These are phyloP conservation scores for Chamaecrista fasciculata DNA, from an alignment of 306 rosid species.

Conservation along the genomic window DNA sequence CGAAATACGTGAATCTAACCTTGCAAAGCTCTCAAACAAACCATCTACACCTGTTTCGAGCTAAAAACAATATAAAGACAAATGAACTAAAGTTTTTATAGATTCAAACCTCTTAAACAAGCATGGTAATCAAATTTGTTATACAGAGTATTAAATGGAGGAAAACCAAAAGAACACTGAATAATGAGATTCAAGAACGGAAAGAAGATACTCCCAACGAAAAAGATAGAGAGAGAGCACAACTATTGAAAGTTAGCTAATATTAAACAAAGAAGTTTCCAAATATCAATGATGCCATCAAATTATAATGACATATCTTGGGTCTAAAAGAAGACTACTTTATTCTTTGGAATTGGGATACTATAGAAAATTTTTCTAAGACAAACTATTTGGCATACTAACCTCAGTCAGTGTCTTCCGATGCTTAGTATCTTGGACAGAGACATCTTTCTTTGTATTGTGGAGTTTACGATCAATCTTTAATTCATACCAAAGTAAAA, in stretches of 20 bases:
- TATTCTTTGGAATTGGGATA: not conserved
- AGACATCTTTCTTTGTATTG: conserved; percentile 86
- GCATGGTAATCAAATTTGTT: not conserved
- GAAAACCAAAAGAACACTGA: not conserved
- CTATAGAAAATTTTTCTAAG: not conserved
- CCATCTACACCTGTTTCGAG: conserved; percentile 98
- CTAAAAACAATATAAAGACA: conserved; percentile 44
- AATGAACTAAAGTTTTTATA: conserved; percentile 1
- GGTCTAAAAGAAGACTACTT: not conserved
- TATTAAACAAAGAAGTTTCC: not conserved
- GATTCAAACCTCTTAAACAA: not conserved
- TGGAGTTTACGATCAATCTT: conserved; percentile 85
- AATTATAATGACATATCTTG: not conserved
- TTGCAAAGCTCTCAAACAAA: conserved; percentile 88
- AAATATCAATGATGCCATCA: not conserved
- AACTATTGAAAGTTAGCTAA: not conserved
- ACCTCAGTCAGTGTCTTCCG: conserved; percentile 93
- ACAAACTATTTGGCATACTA: conserved; percentile 17
- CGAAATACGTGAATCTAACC: conserved; percentile 96
- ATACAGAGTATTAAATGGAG: not conserved
- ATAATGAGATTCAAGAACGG: not conserved
- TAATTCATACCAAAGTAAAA: not conserved
- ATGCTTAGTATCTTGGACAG: conserved; percentile 87
- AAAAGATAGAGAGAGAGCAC: not conserved
- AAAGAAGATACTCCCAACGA: not conserved